Evolutionary conservation across 2,329 filamentous ascomycete genomes (phyloP), one percentile per base, ranked within the genome.

Genomic region (Sporothrix mexicana): DNA sequence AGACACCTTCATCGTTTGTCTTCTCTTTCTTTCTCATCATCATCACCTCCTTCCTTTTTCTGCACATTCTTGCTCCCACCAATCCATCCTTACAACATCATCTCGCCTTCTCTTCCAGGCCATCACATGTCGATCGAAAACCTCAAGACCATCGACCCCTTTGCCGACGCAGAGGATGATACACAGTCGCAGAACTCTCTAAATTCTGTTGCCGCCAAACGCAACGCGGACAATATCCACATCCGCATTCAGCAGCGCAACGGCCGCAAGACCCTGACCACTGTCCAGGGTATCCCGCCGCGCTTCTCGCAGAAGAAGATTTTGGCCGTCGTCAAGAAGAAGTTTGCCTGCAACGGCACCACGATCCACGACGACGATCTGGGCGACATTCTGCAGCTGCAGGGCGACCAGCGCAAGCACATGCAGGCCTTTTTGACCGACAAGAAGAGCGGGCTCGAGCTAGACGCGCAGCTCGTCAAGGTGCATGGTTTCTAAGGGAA

Each of bases 301-400:
- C 98, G 98, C 83, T 98, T 97, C 82, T 95, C 97, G 86, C 94
- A 96, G 85, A 98, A 98, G 91, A 98, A 98, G 88, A 98, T 99
- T 83, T 91, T 98, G 81, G 98, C 97, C 88, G 94, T 97, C 85
- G 97, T 98, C 88, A 98, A 98, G 92, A 98, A 98, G 90, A 96
- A 97, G 84, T 98, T 98, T 82, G 92, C 72, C 23, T 73, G 72
- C 59, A 98, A 99, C 98, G 96, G 96, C 90, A 98, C 95, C 86
- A 97, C 98, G 84, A 95, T 98, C 85, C 90, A 90, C 82, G 95
- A 98, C 85, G 90, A 89, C 79, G 94, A 97, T 86, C 97, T 98
- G 93, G 95, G 95, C 83, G 95, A 98, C 23, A 70, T 73, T 20
- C 30, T 99, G 82, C 95, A 98, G 88, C 92, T 99, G 81, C 95